A percentile compares a stretch with the other conserved stretches of the same genome.
Evolutionary conservation across 2,329 filamentous ascomycete species (phyloP).

Genomic region (Rhynchosporium secalis): DNA sequence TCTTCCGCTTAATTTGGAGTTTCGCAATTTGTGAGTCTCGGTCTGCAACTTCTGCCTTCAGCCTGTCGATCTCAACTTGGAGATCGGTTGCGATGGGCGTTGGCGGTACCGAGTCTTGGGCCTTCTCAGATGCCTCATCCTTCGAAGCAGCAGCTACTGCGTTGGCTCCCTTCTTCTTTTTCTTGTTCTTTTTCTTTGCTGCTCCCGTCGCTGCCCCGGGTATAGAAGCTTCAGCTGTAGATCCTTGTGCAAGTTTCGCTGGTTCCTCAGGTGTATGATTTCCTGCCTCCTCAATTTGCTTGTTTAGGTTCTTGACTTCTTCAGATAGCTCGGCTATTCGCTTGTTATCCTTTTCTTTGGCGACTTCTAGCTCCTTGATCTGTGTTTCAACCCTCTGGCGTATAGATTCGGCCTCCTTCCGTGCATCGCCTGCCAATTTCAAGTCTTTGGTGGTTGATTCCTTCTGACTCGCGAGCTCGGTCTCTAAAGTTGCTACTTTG

Average conservation of each 20-base stretch:
- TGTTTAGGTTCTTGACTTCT: slow-evolving; percentile 27
- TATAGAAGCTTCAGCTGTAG: slow-evolving; percentile 46
- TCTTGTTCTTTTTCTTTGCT: slow-evolving; percentile 82
- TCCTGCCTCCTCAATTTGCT: slow-evolving; percentile 26
- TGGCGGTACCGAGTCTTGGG: slow-evolving; percentile 17
- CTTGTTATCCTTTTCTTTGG: slow-evolving; percentile 27
- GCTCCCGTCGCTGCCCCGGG: slow-evolving; percentile 39
- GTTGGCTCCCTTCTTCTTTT: slow-evolving; percentile 72
- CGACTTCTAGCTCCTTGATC: slow-evolving; percentile 31
- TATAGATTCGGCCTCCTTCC: slow-evolving; percentile 28
- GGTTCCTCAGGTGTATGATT: slow-evolving; percentile 22
- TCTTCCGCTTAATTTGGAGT: slow-evolving; percentile 68
- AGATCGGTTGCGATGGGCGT: slow-evolving; percentile 26
- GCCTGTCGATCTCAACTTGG: slow-evolving; percentile 35
- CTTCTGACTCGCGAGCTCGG: slow-evolving; percentile 26
- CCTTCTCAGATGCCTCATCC: slow-evolving; percentile 34
- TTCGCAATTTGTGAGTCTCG: slow-evolving; percentile 68
- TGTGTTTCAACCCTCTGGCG: slow-evolving; percentile 28
- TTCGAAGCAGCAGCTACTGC: slow-evolving; percentile 35
- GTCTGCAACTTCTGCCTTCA: slow-evolving; percentile 35
- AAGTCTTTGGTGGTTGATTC: slow-evolving; percentile 22
- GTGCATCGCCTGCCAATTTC: slow-evolving; percentile 26
- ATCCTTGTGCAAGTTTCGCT: slow-evolving; percentile 14
- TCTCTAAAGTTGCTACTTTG: slow-evolving; percentile 29
- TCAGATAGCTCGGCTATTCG: slow-evolving; percentile 32